Evolutionary conservation across 495 filamentous ascomycete species (phyloP), one percentile per base, ranked within the genome.

Genomic region (Aspergillus egyptiacus): DNA sequence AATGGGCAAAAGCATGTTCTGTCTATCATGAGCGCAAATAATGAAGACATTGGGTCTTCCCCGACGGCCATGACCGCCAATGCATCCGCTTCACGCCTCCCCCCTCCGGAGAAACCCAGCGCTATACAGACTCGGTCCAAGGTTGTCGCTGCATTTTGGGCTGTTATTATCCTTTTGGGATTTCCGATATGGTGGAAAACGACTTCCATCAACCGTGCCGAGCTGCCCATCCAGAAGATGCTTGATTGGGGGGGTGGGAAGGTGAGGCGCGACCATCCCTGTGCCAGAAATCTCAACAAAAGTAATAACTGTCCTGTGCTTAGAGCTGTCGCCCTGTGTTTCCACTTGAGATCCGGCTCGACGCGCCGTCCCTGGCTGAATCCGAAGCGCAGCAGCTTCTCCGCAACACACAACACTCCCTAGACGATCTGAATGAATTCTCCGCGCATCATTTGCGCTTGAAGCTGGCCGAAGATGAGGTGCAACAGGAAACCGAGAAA

Each of bases 171-270:
- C 19, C 79, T 85, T 25, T 72, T 97, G 14, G 94, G 93, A 14
- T 67, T 97, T 51, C 93, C 93, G 55, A 84, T 95, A 82, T 98
- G 93, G 93, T 89, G 88, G 82, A 82, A 83, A 63, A 97, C 93
- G n/a, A 97, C 94, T 1, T 84, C 87, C 0, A 93, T 97, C 57
- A 89, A 96, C 69, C 81, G 93, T 34, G 89, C 93, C 2, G 76
- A 81, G 30, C 69, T 98, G 56, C 93, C 93, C 30, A 65, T 96
- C 58, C 74, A 82, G 57, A 79, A 85, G 50, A 98, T 98, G 93
- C 79, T 84, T 40, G 80, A 86, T 47, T 97, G 93, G 93, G 86
- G 91, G 11, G 86, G 95, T 61, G 89, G 93, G 35, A 91, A 86
- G 80, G 91, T 93, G 67, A 48, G 28, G n/a, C 28, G n/a, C n/a